A percentile compares a stretch with the other conserved stretches of the same genome.
These are phyloP conservation scores for Zangia roseola DNA, from an alignment of 768 basidiomycete genomes.

Conservation along the genomic window DNA sequence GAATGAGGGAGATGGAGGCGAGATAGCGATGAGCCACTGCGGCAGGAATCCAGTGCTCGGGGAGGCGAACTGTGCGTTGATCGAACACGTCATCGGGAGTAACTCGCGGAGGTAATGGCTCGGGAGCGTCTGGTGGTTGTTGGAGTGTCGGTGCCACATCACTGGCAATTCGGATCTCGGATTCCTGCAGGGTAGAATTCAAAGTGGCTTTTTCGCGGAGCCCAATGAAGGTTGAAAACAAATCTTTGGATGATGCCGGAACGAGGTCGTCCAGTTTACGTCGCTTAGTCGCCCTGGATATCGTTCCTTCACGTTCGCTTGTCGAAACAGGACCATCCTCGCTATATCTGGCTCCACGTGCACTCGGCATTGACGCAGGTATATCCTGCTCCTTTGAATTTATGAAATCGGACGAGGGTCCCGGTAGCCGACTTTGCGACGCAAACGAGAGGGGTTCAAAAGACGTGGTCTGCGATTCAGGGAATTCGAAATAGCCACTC, in stretches of 20 bases:
- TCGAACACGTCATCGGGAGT: slow-evolving; percentile 43
- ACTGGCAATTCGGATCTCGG: slow-evolving; percentile 14
- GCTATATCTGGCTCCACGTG: neutral
- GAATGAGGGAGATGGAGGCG: slow-evolving; percentile 65
- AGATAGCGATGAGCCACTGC: slow-evolving; percentile 57
- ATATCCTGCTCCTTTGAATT: slow-evolving; percentile 2
- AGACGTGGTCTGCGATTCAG: slow-evolving; percentile 14
- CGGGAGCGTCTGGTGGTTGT: slow-evolving; percentile 4
- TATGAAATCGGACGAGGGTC: slow-evolving; percentile 1
- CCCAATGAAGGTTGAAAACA: slow-evolving; percentile 26
- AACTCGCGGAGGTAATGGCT: slow-evolving; percentile 20
- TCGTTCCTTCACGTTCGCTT: slow-evolving; percentile 1
- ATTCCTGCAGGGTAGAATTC: slow-evolving; percentile 3
- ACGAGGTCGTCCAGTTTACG: slow-evolving; percentile 25
- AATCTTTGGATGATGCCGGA: slow-evolving; percentile 24
- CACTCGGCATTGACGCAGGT: slow-evolving; percentile 5
- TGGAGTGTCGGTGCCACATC: slow-evolving; percentile 8
- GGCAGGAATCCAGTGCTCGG: slow-evolving; percentile 33
- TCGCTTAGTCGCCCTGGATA: slow-evolving; percentile 17
- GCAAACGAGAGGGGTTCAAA: slow-evolving; percentile 28
- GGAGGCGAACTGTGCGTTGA: slow-evolving; percentile 45
- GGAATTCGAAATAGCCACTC: slow-evolving; percentile 23
- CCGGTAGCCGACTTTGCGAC: slow-evolving; percentile 15
- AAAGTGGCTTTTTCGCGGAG: slow-evolving; percentile 21
- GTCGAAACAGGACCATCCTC: neutral